These are phyloP conservation scores for Fusarium succisae DNA, from an alignment of 2,329 filamentous ascomycete species.

Conservation along the genomic window DNA sequence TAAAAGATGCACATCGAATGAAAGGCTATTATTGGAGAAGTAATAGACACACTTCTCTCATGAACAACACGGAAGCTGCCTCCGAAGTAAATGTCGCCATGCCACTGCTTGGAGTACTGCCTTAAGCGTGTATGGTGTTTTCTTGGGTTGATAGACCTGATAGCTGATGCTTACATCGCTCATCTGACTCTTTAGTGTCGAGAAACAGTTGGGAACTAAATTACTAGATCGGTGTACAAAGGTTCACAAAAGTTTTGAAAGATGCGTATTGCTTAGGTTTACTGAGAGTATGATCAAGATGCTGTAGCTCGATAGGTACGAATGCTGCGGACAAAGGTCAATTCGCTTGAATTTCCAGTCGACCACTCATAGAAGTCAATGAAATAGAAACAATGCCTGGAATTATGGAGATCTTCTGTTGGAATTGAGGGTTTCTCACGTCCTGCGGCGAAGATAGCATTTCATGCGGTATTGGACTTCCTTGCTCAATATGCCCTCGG, in stretches of 20 bases:
- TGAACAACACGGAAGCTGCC: too few species aligned
- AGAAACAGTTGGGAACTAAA: background rate
- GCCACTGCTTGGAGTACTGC: too few species aligned
- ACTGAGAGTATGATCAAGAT: too few species aligned
- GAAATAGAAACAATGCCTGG: rapidly evolving
- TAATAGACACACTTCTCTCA: too few species aligned
- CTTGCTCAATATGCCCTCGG: background rate
- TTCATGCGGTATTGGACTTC: background rate
- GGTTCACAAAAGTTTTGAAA: rapidly evolving
- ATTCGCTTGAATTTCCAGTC: too few species aligned
- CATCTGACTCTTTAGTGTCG: too few species aligned
- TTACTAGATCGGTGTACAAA: too few species aligned
- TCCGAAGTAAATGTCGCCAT: too few species aligned
- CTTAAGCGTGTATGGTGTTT: background rate
- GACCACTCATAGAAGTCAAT: too few species aligned
- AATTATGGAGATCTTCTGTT: rapidly evolving
- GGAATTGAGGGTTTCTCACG: rapidly evolving
- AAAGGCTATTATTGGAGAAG: too few species aligned
- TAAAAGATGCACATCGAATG: too few species aligned
- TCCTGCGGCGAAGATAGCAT: background rate
- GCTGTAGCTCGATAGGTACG: background rate
- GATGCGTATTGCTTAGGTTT: too few species aligned
- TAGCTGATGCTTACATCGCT: background rate
- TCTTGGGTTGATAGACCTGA: background rate
- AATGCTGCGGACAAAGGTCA: background rate